Percentiles rank a stretch among this genome's conserved stretches.
phyloP scores from a whole-genome alignment of 176 grass and related monocot genomes.

The Avena atlantica region DNA sequence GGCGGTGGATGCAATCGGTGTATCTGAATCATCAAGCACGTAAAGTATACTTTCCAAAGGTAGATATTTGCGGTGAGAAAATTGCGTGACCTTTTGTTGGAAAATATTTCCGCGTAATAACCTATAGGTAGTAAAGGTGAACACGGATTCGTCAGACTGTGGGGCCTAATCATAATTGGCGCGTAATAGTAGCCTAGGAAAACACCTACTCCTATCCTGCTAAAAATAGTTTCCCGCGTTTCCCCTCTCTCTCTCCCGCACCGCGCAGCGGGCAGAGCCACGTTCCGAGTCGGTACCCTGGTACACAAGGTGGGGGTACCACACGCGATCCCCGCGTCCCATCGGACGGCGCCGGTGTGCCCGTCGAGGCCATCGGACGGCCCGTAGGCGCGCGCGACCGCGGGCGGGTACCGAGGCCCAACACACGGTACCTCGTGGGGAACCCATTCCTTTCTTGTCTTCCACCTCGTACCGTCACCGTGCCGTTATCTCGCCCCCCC shows the following conservation, averaged over 20 bases:
- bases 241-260: neutral
- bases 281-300: neutral
- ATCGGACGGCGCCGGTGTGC: neutral
- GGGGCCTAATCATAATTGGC: neutral
- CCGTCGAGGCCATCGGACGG: neutral
- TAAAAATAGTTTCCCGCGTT: conserved; percentile 34
- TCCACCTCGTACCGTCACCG: neutral
- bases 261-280: too few relatives aligned
- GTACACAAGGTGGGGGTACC: neutral
- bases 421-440: conserved; percentile 27
- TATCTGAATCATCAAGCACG: neutral
- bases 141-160: neutral
- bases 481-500: conserved; percentile 27
- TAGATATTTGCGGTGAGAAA: neutral
- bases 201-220: neutral
- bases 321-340: neutral
- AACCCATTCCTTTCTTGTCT: conserved; percentile 54
- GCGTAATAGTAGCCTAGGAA: conserved; percentile 25
- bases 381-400: neutral
- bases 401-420: neutral
- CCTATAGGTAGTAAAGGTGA: neutral
- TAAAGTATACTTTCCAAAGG: neutral
- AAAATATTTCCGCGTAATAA: neutral
- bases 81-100: neutral
- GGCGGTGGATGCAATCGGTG: neutral